These are phyloP conservation scores for Aureobasidium sp. DNA, from an alignment of 2,329 filamentous ascomycete species.

Conservation along the genomic window DNA sequence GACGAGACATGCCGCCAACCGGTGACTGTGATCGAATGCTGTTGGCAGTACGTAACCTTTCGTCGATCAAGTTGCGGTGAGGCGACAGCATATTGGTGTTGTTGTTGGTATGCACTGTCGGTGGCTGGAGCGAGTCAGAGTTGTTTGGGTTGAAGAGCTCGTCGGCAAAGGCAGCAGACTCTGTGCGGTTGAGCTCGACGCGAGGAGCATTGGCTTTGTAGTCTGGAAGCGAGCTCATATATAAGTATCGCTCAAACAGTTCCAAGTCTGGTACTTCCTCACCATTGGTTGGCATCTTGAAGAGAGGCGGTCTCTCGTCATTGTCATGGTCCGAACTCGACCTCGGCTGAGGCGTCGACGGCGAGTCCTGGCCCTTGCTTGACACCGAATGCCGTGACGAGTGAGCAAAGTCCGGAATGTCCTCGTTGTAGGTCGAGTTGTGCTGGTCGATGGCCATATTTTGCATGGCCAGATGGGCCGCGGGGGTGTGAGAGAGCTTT, in stretches of 20 bases:
- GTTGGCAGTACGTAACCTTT: conserved; percentile 72
- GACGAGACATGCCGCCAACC: conserved; percentile 46
- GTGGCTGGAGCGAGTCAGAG: conserved; percentile 43
- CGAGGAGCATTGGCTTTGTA: conserved; percentile 33
- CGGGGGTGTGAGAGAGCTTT: conserved; percentile 28
- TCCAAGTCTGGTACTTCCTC: conserved; percentile 33
- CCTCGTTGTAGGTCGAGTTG: conserved; percentile 33
- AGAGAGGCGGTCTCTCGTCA: conserved; percentile 41
- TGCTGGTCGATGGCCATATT: conserved; percentile 48
- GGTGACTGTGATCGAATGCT: conserved; percentile 56
- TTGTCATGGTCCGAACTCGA: conserved; percentile 43
- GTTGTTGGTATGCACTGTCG: conserved; percentile 49
- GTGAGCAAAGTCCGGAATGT: conserved; percentile 44
- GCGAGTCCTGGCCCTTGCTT: conserved; percentile 52
- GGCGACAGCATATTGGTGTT: conserved; percentile 45
- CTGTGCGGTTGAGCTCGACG: conserved; percentile 65
- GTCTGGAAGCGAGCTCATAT: conserved; percentile 5
- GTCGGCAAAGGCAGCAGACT: conserved; percentile 77
- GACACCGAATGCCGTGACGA: conserved; percentile 52
- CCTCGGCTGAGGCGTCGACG: conserved; percentile 48
- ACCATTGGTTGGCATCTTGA: conserved; percentile 48
- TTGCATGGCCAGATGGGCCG: conserved; percentile 53
- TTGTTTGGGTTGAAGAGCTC: conserved; percentile 72
- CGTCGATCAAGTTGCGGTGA: conserved; percentile 57
- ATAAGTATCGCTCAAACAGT: conserved; percentile 31